Evolutionary conservation across 2,329 filamentous ascomycete genomes (phyloP).

Genomic region (Metarhizium guizhouense): DNA sequence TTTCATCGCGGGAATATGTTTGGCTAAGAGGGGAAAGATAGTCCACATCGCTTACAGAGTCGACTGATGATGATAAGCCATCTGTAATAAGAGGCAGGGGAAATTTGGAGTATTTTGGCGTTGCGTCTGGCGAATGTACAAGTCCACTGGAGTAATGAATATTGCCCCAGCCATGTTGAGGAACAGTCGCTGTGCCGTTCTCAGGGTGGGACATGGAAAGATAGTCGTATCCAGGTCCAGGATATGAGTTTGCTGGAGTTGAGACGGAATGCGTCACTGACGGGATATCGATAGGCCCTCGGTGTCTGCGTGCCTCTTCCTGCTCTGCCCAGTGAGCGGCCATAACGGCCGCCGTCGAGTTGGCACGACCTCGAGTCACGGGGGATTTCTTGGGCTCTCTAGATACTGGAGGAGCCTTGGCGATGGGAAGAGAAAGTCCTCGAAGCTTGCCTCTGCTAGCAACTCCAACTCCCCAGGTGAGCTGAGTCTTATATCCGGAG

Average conservation of each 20-base stretch:
- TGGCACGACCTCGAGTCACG: conserved; percentile 33
- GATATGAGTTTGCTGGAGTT: conserved; percentile 33
- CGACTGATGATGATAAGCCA: conserved; percentile 44
- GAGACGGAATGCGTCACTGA: conserved; percentile 26
- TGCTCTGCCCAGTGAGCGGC: conserved; percentile 20
- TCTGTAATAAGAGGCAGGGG: conserved; percentile 38
- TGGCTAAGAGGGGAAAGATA: conserved; percentile 54
- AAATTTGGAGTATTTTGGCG: conserved; percentile 35
- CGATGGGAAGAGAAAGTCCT: conserved; percentile 68
- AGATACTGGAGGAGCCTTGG: conserved; percentile 48
- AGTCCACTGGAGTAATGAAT: conserved; percentile 35
- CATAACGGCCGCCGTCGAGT: conserved; percentile 29
- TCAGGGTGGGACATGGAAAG: conserved; percentile 42
- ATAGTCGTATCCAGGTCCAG: conserved; percentile 35
- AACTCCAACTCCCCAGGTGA: conserved; percentile 95
- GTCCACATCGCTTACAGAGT: conserved; percentile 53
- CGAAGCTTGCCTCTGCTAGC: conserved; percentile 91
- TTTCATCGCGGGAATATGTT: conserved; percentile 47
- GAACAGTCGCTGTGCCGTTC: conserved; percentile 25
- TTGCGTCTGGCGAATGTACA: conserved; percentile 22
- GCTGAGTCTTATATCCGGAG: conserved; percentile 89
- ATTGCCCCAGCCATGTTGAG: conserved; percentile 35
- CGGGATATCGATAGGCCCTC: conserved; percentile 28
- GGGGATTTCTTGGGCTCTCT: conserved; percentile 39
- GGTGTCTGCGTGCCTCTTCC: conserved; percentile 22